Percentiles rank a stretch among this genome's conserved stretches.
These are phyloP conservation scores for Phaeosphaeriaceae sp. DNA, from an alignment of 2,329 filamentous ascomycete species.

Conservation along the genomic window DNA sequence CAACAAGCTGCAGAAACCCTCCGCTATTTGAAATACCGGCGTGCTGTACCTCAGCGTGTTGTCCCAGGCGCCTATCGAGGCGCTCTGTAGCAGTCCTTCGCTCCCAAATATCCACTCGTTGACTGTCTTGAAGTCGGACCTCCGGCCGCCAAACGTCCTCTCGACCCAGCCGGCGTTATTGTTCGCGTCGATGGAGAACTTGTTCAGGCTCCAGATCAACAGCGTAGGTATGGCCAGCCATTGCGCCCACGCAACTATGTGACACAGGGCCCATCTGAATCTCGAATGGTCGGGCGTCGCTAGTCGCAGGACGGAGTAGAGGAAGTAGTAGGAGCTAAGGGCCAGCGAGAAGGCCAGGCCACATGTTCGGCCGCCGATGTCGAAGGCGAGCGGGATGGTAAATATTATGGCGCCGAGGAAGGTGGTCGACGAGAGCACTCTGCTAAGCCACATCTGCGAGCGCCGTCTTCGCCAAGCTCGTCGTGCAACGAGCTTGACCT, in stretches of 20 bases:
- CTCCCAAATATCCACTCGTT: conserved; percentile 89
- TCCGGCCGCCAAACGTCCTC: conserved; percentile 73
- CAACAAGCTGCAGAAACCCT: conserved; percentile 94
- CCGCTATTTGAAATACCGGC: conserved; percentile 90
- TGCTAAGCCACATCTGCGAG: conserved; percentile 81
- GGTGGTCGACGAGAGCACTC: conserved; percentile 77
- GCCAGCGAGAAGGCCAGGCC: conserved; percentile 92
- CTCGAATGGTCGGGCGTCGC: conserved; percentile 80
- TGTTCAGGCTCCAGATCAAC: conserved; percentile 93
- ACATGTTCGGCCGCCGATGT: conserved; percentile 94
- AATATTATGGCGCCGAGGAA: conserved; percentile 94
- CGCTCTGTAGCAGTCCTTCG: conserved; percentile 79
- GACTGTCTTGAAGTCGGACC: conserved; percentile 69
- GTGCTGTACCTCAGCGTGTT: conserved; percentile 87
- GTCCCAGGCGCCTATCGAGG: conserved; percentile 87
- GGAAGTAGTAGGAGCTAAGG: conserved; percentile 87
- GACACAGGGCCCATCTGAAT: conserved; percentile 74
- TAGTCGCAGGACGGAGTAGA: conserved; percentile 82
- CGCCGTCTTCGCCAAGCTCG: conserved; percentile 55
- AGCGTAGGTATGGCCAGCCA: conserved; percentile 85
- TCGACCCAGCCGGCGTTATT: conserved; percentile 77
- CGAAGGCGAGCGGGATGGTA: conserved; percentile 95
- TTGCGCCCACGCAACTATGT: conserved; percentile 76
- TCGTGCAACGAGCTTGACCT: conserved; percentile 52
- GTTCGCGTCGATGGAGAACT: conserved; percentile 90